Base-by-base conservation (phyloP, 768 basidiomycete species). In the Suillus clintonianus region DNA sequence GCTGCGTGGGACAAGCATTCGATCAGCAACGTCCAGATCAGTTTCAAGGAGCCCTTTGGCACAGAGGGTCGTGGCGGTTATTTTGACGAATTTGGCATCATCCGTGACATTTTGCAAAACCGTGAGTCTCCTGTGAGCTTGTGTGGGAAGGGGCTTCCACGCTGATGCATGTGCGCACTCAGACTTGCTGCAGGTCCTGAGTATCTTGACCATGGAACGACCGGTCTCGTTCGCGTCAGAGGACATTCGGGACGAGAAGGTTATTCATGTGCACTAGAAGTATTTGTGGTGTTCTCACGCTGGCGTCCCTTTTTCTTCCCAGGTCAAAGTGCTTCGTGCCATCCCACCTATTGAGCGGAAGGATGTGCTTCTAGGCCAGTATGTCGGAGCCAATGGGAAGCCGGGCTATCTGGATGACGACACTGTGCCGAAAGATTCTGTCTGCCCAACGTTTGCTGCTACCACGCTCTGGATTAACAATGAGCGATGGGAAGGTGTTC, bases 11-110 rank as follows among this genome's bases (percentile, higher is more conserved):
- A 99, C 81, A 97, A 94, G 78, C 94, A 96, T 77, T 94, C 88
- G 64, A 91, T 99, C 81, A 89, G 86, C 79, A 99, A 95, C 73
- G 95, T 99, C 39, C 97, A 99, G 78, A 97, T 99, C 79, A 97
- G 95, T 17, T 98, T 99, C 87, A 99, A 99, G 82, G 97, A 99
- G 78, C 95, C 96, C 2, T 98, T 99, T 74, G 97, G 97, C 22
- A 99, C 97, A 55, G 97, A 99, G 75, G 97, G 97, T n/a, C 92
- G 97, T 68, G 97, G 97, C n/a, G 97, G 97, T 19, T 99, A 99
- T 85, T 99, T 99, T 81, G 97, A 99, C 76, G 96, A 99, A 79
- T 99, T 98, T 78, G 97, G 97, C 61, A 99, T 99, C 76, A 96
- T 99, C 77, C 91, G 97, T 73, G 97, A 99, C 77, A 84, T 99